Evolutionary conservation across 2,329 filamentous ascomycete genomes (phyloP).

Genomic region (Purpureocillium takamizusanense): DNA sequence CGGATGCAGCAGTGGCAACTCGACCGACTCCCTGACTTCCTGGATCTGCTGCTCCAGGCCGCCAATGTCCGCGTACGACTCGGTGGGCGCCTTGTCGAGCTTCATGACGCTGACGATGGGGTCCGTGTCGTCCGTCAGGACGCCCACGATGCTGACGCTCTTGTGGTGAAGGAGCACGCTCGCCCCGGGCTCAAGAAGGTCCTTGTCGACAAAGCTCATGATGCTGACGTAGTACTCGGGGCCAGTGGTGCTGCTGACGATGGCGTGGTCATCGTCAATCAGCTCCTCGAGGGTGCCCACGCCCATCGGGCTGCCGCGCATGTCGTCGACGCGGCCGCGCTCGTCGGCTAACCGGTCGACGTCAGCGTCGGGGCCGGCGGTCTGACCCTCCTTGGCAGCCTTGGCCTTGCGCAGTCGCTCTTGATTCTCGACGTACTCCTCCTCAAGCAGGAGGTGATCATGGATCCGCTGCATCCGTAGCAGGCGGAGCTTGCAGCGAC

Average conservation of each 20-base stretch:
- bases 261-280: slow-evolving; percentile 98
- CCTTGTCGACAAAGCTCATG: slow-evolving; percentile 99
- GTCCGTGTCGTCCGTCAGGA: slow-evolving; percentile 92
- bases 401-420: slow-evolving; percentile 92
- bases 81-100: slow-evolving; percentile 94
- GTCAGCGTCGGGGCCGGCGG: slow-evolving; percentile 61
- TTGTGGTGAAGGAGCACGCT: slow-evolving; percentile 96
- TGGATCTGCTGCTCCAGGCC: slow-evolving; percentile 93
- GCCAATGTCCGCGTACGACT: slow-evolving; percentile 98
- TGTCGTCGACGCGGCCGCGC: slow-evolving; percentile 89
- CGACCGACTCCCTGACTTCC: slow-evolving; percentile 94
- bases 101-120: slow-evolving; percentile 98
- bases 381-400: slow-evolving; percentile 61
- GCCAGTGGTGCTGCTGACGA: slow-evolving; percentile 93
- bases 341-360: slow-evolving; percentile 87
- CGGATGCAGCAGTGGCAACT: slow-evolving; percentile 87
- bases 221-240: slow-evolving; percentile 99
- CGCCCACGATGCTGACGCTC: slow-evolving; percentile 93
- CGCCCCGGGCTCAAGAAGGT: slow-evolving; percentile 89
- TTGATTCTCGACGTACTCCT: slow-evolving; percentile 99
- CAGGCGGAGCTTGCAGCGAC: slow-evolving; percentile 93
- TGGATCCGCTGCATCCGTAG: slow-evolving; percentile 98
- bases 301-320: slow-evolving; percentile 97
- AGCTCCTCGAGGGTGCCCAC: slow-evolving; percentile 96
- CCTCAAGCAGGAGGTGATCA: slow-evolving; percentile 91